A percentile compares a stretch with the other conserved stretches of the same genome.
These are phyloP conservation scores for Chlorella sorokiniana DNA, from an alignment of 139 green algal species.

Conservation along the genomic window DNA sequence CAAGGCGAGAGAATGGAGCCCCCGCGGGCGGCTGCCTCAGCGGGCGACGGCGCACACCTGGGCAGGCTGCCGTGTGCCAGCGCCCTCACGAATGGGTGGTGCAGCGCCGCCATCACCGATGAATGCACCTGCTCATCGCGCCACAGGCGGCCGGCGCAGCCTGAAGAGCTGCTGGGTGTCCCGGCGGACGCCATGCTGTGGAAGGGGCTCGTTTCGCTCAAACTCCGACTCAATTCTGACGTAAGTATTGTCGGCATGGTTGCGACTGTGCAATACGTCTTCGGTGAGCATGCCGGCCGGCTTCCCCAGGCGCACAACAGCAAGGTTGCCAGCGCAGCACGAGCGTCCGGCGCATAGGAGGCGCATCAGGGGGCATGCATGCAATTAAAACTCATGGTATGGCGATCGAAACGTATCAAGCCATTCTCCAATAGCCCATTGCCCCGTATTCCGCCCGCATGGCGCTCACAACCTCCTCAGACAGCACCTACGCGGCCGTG, in stretches of 20 bases:
- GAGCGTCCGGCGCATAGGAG: too few relatives aligned
- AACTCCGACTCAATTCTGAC: not conserved
- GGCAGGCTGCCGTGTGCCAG: conserved; percentile 1
- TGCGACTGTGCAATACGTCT: too few relatives aligned
- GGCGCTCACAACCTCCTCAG: not conserved
- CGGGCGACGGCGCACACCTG: conserved; percentile 2
- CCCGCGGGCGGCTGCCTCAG: not conserved
- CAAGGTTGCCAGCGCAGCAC: too few relatives aligned
- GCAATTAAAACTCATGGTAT: too few relatives aligned
- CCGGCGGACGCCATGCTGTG: conserved; percentile 3
- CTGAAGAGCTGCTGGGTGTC: conserved; percentile 1
- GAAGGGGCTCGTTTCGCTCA: conserved; percentile 1
- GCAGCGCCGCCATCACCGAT: conserved; percentile 40
- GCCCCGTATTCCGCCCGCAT: not conserved
- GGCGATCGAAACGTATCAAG: too few relatives aligned
- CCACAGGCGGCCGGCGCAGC: conserved; percentile 55
- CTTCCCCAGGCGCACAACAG: too few relatives aligned
- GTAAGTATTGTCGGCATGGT: not conserved
- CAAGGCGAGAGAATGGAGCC: not conserved
- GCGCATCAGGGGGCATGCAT: too few relatives aligned
- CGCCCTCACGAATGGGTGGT: conserved; percentile 63
- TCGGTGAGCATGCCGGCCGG: not conserved
- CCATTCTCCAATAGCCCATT: too few relatives aligned
- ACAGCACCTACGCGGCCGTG: not conserved
- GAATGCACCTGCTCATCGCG: conserved; percentile 21